Percentiles rank a stretch among this genome's conserved stretches.
Evolutionary conservation across 2,329 filamentous ascomycete species (phyloP).

Genomic region (Cladophialophora psammophila): DNA sequence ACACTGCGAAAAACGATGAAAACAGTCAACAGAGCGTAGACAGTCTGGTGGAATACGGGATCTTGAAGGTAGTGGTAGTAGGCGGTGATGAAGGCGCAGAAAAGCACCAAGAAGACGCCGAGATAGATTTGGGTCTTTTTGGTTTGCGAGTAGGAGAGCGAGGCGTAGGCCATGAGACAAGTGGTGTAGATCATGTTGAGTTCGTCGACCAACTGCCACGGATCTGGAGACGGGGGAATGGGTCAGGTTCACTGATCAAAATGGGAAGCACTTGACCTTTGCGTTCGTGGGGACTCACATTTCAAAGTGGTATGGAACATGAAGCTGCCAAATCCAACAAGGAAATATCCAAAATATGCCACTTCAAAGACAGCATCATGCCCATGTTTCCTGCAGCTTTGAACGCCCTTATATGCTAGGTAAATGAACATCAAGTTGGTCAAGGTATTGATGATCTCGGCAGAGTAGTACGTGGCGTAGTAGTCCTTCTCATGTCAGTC

Average conservation of each 20-base stretch:
- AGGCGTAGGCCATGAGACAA: conserved; percentile 74
- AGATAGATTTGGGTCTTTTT: conserved; percentile 60
- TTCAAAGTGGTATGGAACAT: conserved; percentile 70
- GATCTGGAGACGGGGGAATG: conserved; percentile 55
- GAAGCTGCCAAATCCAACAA: conserved; percentile 68
- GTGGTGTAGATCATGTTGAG: conserved; percentile 77
- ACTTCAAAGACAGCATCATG: conserved; percentile 80
- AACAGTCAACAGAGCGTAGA: conserved; percentile 75
- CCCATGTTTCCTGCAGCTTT: conserved; percentile 72
- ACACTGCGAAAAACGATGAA: conserved; percentile 75
- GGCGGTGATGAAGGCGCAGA: conserved; percentile 75
- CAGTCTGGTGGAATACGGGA: conserved; percentile 81
- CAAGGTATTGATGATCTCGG: conserved; percentile 79
- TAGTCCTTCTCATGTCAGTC: conserved; percentile 64
- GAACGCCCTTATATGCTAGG: conserved; percentile 76
- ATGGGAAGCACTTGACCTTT: neutral
- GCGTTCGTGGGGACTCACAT: conserved; percentile 52
- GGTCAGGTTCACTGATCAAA: neutral
- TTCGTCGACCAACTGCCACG: conserved; percentile 75
- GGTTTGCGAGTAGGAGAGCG: conserved; percentile 73
- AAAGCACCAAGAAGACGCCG: conserved; percentile 62
- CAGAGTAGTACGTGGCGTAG: conserved; percentile 76
- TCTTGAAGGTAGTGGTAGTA: conserved; percentile 85
- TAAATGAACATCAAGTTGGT: conserved; percentile 85
- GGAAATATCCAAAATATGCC: conserved; percentile 67